Percentiles rank a stretch among this genome's conserved stretches.
Conservation (phyloP, 2,329 filamentous ascomycete species). For the Fusarium mundagurra region DNA sequence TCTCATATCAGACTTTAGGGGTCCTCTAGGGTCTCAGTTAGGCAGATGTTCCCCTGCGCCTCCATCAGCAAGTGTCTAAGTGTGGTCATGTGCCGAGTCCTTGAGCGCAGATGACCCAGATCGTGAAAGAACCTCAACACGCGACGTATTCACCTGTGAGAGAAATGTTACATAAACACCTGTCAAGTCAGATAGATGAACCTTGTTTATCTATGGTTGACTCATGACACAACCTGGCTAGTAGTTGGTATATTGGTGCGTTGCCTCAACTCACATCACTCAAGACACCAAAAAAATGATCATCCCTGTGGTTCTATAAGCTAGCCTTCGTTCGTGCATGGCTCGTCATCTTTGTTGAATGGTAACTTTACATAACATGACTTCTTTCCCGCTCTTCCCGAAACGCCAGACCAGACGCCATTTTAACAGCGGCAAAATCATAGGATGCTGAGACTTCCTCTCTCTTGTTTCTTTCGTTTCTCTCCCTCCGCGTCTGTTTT, state of each 20-base stretch:
- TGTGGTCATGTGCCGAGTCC: conserved; percentile 36
- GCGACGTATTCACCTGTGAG: conserved; percentile 19
- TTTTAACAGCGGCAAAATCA: conserved; percentile 36
- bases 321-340: conserved; percentile 31
- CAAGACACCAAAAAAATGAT: not conserved
- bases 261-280: not conserved
- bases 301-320: conserved; percentile 34
- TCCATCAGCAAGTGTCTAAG: conserved; percentile 30
- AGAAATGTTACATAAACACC: conserved; percentile 1
- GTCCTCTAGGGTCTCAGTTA: conserved; percentile 13
- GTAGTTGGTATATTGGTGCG: not conserved
- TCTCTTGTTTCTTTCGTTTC: conserved; percentile 21
- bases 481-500: not conserved
- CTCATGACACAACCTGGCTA: not conserved
- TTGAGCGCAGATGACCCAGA: conserved; percentile 33
- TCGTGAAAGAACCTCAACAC: conserved; percentile 26
- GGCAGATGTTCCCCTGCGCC: conserved; percentile 39
- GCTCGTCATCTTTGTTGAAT: conserved; percentile 39
- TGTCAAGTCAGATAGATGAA: not conserved
- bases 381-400: conserved; percentile 44
- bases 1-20: conserved; percentile 2
- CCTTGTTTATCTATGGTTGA: not conserved
- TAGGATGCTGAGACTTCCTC: conserved; percentile 33
- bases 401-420: conserved; percentile 48
- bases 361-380: conserved; percentile 45